Evolutionary conservation across 2,329 filamentous ascomycete species (phyloP).

Genomic region (Penicillium thymicola): DNA sequence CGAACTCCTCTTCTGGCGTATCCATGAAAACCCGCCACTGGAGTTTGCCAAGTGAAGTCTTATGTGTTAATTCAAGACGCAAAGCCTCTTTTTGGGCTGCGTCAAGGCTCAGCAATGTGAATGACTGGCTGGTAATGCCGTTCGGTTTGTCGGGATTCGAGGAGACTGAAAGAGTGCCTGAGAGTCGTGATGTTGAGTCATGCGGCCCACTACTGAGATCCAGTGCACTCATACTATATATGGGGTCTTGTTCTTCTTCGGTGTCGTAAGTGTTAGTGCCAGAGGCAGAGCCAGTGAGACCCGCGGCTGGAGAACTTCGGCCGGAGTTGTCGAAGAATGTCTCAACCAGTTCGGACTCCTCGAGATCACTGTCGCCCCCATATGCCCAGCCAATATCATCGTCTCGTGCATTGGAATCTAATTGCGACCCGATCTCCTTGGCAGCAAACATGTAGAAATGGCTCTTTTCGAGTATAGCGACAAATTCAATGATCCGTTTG

Average conservation of each 20-base stretch:
- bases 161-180: constrained; percentile 38
- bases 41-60: constrained; percentile 71
- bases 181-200: constrained; percentile 39
- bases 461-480: constrained; percentile 68
- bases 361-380: constrained; percentile 61
- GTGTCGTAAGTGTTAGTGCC: constrained; percentile 20
- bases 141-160: constrained; percentile 40
- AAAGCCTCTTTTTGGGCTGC: constrained; percentile 77
- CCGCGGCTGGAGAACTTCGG: constrained; percentile 40
- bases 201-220: constrained; percentile 40
- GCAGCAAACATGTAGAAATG: constrained; percentile 81
- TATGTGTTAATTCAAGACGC: constrained; percentile 66
- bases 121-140: constrained; percentile 43
- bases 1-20: constrained; percentile 77
- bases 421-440: constrained; percentile 75
- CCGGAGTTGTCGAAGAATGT: constrained; percentile 41
- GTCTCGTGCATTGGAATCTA: constrained; percentile 75
- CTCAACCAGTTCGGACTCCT: constrained; percentile 42
- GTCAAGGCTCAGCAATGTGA: constrained; percentile 51
- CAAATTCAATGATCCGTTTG: constrained; percentile 70
- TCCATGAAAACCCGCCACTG: constrained; percentile 92
- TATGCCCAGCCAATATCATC: constrained; percentile 94
- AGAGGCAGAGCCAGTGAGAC: constrained; percentile 23
- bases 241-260: constrained; percentile 37
- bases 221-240: constrained; percentile 38